Evolutionary conservation across 768 basidiomycete genomes (phyloP), one percentile per base, ranked within the genome.

Genomic region (Xerocomus spinulosus): DNA sequence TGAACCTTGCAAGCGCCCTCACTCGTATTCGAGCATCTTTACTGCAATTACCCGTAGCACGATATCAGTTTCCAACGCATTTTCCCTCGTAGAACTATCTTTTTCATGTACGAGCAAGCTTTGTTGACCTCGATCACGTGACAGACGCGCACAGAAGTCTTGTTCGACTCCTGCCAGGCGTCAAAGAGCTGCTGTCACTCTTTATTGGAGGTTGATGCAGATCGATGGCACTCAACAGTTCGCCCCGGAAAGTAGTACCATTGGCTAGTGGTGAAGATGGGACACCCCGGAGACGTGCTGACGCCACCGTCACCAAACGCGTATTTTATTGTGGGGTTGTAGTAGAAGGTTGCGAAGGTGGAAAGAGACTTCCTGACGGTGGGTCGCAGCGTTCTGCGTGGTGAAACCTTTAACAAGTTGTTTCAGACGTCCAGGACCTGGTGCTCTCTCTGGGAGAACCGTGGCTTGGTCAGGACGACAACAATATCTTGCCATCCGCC

Each of bases 301-400:
- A 58, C 9, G 60, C 69, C 26, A 65, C 70, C 42, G 57, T 80
- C 53, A 93, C 86, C 6, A 84, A 78, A 64, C 85, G 92, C 62
- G 87, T 85, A 21, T 95, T 94, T 67, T 87, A 87, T 62, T 90
- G 87, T 61, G 89, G 88, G 36, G 87, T 95, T 17, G 88, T 95
- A 13, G 84, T 95, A 25, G 92, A 96, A 69, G 83, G 82, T 43
- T 82, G 85, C 32, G 85, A 85, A 53, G 76, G 79, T 54, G 86
- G 85, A 6, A 78, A 73, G 56, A 75, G 80, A 49, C 75, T 88
- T 42, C 76, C 82, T 32, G 80, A 83, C 67, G 87, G 87, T 83
- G 63, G 60, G 66, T 64, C 29, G 1, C 4, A 5, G 7, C 14
- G 23, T 46, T 24, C 25, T 20, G 26, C 37, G 33, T 55, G 48